Evolutionary conservation across 306 rosid species (phyloP).

Genomic region (Lotus japonicus): DNA sequence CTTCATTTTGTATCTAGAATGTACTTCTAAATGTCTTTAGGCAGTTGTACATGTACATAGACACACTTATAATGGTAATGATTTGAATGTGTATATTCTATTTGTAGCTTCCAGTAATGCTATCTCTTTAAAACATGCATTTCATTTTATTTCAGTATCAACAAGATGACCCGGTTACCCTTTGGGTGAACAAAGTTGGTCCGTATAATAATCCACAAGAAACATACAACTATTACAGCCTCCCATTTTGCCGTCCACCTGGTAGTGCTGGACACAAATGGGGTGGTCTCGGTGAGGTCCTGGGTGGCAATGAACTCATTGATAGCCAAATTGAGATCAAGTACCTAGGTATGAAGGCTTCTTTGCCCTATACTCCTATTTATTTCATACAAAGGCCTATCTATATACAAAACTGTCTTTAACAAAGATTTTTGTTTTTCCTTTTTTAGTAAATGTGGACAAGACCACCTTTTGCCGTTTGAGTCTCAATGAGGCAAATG

Average conservation of each 20-base stretch:
- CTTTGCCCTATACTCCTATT: not conserved
- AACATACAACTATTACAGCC: conserved; percentile 92
- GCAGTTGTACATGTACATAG: too few species aligned
- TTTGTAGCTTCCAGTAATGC: not conserved
- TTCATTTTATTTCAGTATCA: conserved; percentile 58
- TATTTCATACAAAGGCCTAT: conserved; percentile 6
- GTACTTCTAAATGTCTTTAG: not conserved
- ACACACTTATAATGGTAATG: not conserved
- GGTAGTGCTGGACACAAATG: conserved; percentile 76
- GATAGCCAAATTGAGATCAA: conserved; percentile 82
- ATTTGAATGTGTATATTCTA: not conserved
- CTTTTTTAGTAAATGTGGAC: conserved; percentile 61
- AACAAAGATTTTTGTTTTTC: not conserved
- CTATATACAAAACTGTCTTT: conserved; percentile 8
- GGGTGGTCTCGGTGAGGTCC: conserved; percentile 99
- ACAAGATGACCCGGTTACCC: conserved; percentile 56
- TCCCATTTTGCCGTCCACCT: conserved; percentile 76
- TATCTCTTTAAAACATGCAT: conserved; percentile 3
- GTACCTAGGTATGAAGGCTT: conserved; percentile 49
- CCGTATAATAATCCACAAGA: conserved; percentile 98
- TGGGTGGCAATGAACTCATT: conserved; percentile 96
- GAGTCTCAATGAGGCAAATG: conserved; percentile 54
- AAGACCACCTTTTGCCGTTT: conserved; percentile 58
- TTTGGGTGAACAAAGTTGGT: conserved; percentile 99
- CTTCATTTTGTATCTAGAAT: not conserved